Evolutionary conservation across 78 protist species (phyloP).

Genomic region (Polysphondylium violaceum): DNA sequence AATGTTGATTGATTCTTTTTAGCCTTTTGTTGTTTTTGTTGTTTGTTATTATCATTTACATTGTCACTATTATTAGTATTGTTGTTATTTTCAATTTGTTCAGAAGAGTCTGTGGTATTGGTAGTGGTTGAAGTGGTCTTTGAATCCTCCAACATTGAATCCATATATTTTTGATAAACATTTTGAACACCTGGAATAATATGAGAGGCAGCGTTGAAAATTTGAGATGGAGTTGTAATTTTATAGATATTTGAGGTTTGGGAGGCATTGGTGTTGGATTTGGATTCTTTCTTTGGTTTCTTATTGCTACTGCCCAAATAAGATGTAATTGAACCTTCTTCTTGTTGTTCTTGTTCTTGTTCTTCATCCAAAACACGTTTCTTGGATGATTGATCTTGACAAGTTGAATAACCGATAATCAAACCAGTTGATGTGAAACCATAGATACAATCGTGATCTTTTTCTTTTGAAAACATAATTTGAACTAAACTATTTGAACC

Average conservation of each 20-base stretch:
- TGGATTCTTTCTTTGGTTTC: neutral
- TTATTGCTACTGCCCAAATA: neutral
- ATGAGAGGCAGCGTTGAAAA: conserved; percentile 68
- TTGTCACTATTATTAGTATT: neutral
- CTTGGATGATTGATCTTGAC: neutral
- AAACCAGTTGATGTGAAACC: neutral
- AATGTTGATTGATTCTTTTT: conserved; percentile 4
- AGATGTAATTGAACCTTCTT: neutral
- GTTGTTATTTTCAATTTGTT: neutral
- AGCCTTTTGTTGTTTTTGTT: neutral
- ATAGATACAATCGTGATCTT: conserved; percentile 10
- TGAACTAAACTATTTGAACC: conserved; percentile 8
- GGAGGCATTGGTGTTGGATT: neutral
- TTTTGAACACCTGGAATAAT: conserved; percentile 71
- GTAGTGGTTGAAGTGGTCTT: neutral
- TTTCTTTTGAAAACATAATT: conserved; percentile 15
- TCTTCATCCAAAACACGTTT: no score
- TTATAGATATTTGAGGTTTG: neutral
- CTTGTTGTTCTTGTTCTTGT: no score
- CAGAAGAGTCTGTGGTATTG: neutral
- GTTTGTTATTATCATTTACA: neutral
- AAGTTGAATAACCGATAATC: conserved; percentile 22
- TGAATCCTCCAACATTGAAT: conserved; percentile 28
- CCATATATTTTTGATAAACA: conserved; percentile 64
- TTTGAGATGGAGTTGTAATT: neutral